Percentiles rank a stretch among this genome's conserved stretches.
These are phyloP conservation scores for Peniophora sp. DNA, from an alignment of 1,284 basidiomycete genomes.

Conservation along the genomic window DNA sequence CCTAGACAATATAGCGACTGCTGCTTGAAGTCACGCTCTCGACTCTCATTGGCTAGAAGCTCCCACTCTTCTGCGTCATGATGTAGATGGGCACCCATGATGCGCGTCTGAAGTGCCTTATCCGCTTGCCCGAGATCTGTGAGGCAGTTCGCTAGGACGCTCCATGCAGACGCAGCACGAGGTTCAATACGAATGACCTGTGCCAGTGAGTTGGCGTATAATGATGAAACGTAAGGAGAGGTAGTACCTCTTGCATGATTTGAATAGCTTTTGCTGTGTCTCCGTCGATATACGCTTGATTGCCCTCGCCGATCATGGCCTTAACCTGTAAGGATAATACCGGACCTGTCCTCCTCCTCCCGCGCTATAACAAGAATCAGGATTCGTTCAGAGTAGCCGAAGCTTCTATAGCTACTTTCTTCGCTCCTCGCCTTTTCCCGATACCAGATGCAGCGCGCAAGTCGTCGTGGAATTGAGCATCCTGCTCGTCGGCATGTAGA, in stretches of 20 bases:
- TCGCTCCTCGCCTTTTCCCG: constrained; percentile 39
- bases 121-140: constrained; percentile 60
- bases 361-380: constrained; percentile 18
- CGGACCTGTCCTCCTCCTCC: constrained; percentile 38
- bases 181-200: constrained; percentile 87
- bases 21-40: constrained; percentile 64
- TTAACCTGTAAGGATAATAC: constrained; percentile 78
- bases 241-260: constrained; percentile 62
- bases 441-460: constrained; percentile 64
- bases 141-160: constrained; percentile 77
- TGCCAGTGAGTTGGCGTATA: no score
- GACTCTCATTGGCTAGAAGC: constrained; percentile 58
- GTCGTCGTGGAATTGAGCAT: constrained; percentile 62
- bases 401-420: constrained; percentile 27
- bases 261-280: constrained; percentile 66
- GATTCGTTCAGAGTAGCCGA: neutral
- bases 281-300: constrained; percentile 77
- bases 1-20: constrained; percentile 91
- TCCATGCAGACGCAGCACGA: constrained; percentile 78
- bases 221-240: no score
- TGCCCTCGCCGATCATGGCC: constrained; percentile 78
- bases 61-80: constrained; percentile 88
- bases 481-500: constrained; percentile 54
- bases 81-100: constrained; percentile 86
- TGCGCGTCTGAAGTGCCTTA: constrained; percentile 76